Percentiles rank a stretch among this genome's conserved stretches.
Conservation (phyloP, 2,329 filamentous ascomycete species). For the Fusarium annulatum region DNA sequence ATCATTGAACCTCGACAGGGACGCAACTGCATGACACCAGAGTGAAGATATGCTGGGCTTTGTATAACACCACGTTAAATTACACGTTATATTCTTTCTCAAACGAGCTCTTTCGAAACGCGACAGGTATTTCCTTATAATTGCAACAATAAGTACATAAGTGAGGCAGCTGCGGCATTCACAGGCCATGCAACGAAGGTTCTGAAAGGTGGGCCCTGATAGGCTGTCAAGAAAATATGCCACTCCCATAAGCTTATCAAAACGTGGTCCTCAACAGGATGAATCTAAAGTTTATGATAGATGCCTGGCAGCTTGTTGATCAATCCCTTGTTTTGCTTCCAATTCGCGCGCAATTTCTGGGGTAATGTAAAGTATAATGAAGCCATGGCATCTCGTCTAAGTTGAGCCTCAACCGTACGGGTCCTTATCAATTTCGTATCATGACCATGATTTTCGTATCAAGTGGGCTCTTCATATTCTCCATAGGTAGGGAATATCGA, state of each 20-base stretch:
- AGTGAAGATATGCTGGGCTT: not conserved
- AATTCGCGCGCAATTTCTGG: not conserved
- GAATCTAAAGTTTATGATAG: not conserved
- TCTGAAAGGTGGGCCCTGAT: not conserved
- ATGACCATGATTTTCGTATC: not conserved
- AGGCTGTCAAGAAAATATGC: not conserved
- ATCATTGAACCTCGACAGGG: not conserved
- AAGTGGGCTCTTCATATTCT: no score
- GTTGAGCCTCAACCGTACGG: not conserved
- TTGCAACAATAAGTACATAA: not conserved
- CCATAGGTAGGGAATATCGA: rapidly evolving
- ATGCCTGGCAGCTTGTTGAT: no score
- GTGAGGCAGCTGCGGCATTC: not conserved
- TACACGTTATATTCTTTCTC: not conserved
- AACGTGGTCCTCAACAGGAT: not conserved
- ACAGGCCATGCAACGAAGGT: not conserved
- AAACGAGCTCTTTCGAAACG: rapidly evolving
- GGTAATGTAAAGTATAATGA: not conserved
- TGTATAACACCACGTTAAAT: not conserved
- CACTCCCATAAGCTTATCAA: not conserved
- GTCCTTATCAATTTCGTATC: not conserved
- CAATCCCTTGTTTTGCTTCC: not conserved
- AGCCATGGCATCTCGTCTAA: not conserved
- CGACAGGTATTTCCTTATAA: not conserved
- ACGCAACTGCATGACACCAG: not conserved